Conservation (phyloP, 331 rosid species). For the Malus hybrid region DNA sequence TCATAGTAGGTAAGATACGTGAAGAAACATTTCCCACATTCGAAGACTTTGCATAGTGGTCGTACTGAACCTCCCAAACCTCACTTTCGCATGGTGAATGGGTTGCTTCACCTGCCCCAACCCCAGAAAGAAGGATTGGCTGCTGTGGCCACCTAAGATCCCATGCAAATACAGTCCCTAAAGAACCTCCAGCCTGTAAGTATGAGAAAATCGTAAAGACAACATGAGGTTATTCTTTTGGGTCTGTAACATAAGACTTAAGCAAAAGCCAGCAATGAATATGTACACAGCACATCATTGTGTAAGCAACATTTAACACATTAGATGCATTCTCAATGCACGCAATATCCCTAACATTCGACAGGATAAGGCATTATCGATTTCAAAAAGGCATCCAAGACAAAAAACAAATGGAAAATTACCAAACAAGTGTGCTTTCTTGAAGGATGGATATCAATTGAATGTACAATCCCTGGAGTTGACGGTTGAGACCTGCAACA, state of each 20-base stretch:
- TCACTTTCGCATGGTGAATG: constrained; percentile 74
- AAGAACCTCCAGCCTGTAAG: constrained; percentile 81
- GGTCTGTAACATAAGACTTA: neutral
- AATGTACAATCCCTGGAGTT: constrained; percentile 76
- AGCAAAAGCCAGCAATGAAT: neutral
- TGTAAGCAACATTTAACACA: no score
- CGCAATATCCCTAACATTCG: no score
- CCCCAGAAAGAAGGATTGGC: constrained; percentile 73
- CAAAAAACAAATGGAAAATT: constrained; percentile 11
- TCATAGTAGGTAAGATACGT: constrained; percentile 70
- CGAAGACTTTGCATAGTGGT: constrained; percentile 45
- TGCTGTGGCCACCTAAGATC: constrained; percentile 90
- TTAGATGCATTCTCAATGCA: no score
- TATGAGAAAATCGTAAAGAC: neutral
- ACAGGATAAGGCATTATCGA: neutral
- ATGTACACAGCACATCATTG: no score
- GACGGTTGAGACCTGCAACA: constrained; percentile 58
- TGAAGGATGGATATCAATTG: constrained; percentile 86
- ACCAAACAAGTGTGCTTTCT: constrained; percentile 92
- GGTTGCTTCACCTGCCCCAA: constrained; percentile 39
- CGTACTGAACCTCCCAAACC: constrained; percentile 98
- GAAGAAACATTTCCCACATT: constrained; percentile 45
- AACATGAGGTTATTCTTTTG: neutral
- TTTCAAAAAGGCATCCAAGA: neutral
- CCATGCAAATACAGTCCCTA: constrained; percentile 92